Base-by-base conservation (phyloP, 2,329 filamentous ascomycete genomes). In the Cladosporium phlei region DNA sequence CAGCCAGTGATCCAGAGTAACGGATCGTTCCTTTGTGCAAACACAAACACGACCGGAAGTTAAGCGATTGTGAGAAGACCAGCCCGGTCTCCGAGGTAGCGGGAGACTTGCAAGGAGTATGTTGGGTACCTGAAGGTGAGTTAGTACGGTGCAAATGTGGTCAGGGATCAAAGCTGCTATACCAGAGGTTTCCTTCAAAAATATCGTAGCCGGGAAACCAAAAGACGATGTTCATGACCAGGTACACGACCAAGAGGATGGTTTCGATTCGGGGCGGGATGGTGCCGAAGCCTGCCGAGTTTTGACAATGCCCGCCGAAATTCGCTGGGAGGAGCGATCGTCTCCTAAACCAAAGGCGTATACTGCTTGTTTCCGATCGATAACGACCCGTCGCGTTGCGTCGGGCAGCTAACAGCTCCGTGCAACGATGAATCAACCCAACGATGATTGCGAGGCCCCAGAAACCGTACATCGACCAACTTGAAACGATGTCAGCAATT, bases 1-100 rank as follows among this genome's bases (percentile, higher is more conserved):
- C 83, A 86, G 0, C 82, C 82, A 0, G 83, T 86, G 0, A 80
- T 59, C 79, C 79, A 83, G 46, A 85, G 67, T 12, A 85, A 70
- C 0, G 81, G 57, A 42, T 86, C 85, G 51, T 86, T 87, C 8
- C 83, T 71, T 58, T 79, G 78, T 0, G 77, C 78, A 53, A 86
- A 86, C 0, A 86, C 62, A 80, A 81, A 85, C 0, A 85, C 66
- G 2, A 83, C 56, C 0, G 80, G 79, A 5, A 86, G 72, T 52
- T 83, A 83, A 3, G 77, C 78, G 53, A 82, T 78, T 0, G 79
- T 77, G 19, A 86, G 71, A 24, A 82, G 75, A 0, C 82, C 82
- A 0, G 80, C 82, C 8, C 83, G 74, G 50, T 85, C 80, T 0
- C 79, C 77, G 0, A 80, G 68, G 46, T 81, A 83, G 1, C 80